These are phyloP conservation scores for Melanomma pulvis-pyrius DNA, from an alignment of 495 filamentous ascomycete species.

Conservation along the genomic window DNA sequence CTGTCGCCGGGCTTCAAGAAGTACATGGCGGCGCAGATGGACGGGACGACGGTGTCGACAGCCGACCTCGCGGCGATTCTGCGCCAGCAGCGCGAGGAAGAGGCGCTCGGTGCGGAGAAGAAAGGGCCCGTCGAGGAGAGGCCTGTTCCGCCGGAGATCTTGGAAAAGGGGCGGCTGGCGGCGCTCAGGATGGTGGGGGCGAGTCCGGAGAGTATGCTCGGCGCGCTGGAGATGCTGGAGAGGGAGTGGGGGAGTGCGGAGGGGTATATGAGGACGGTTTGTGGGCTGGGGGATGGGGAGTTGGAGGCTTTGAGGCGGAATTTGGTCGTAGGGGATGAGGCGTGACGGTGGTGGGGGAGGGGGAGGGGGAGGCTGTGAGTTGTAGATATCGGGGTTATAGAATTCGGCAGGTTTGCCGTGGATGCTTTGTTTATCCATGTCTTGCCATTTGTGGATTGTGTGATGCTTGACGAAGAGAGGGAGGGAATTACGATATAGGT, in stretches of 20 bases:
- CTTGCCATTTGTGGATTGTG: too few species aligned
- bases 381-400: background rate
- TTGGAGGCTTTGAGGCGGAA: constrained; percentile 54
- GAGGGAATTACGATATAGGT: too few species aligned
- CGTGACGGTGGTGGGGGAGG: constrained; percentile 8
- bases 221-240: constrained; percentile 54
- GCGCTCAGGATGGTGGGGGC: constrained; percentile 43
- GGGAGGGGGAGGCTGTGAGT: background rate
- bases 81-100: background rate
- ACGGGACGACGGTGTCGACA: background rate
- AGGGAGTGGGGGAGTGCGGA: constrained; percentile 60
- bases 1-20: constrained; percentile 15
- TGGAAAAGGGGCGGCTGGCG: constrained; percentile 40
- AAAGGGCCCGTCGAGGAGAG: background rate
- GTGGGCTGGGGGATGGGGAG: constrained; percentile 55
- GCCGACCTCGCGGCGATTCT: constrained; percentile 3
- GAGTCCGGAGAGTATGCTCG: constrained; percentile 52
- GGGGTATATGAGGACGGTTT: constrained; percentile 56
- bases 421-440: background rate
- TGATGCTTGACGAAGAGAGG: background rate
- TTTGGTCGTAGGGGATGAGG: constrained; percentile 35
- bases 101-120: background rate
- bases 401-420: background rate
- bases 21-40: constrained; percentile 15
- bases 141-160: constrained; percentile 10